phyloP scores from a whole-genome alignment of 1,284 basidiomycete species.

The Cryptococcus neoformans region DNA sequence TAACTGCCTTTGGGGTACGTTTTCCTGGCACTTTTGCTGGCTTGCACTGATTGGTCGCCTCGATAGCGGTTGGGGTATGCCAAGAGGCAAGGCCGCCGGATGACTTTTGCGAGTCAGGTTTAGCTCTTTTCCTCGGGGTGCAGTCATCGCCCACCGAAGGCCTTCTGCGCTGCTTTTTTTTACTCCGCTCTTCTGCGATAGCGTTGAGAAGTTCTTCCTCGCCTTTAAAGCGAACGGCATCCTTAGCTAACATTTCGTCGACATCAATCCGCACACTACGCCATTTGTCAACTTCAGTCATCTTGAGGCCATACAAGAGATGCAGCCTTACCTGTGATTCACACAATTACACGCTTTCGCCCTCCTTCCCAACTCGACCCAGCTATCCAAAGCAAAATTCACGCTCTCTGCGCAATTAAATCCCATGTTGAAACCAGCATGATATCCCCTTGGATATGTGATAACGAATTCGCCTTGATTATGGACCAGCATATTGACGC shows the following conservation, averaged over 20 bases:
- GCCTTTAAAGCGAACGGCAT: slow-evolving; percentile 49
- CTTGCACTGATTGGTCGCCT: background rate
- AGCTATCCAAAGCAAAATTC: slow-evolving; percentile 94
- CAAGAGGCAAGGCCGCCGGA: background rate
- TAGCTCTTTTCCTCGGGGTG: slow-evolving; percentile 8
- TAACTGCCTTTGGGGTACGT: background rate
- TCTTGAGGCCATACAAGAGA: background rate
- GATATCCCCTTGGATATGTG: slow-evolving; percentile 91
- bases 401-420: slow-evolving; percentile 98
- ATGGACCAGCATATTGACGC: slow-evolving; percentile 86
- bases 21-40: background rate
- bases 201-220: slow-evolving; percentile 49
- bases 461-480: slow-evolving; percentile 92
- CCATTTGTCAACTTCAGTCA: background rate
- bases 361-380: slow-evolving; percentile 82
- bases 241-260: slow-evolving; percentile 69
- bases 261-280: slow-evolving; percentile 86
- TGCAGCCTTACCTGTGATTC: slow-evolving; percentile 63
- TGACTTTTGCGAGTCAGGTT: background rate
- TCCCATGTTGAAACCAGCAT: slow-evolving; percentile 95
- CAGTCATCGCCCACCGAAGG: background rate
- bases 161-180: slow-evolving; percentile 12
- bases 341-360: slow-evolving; percentile 83
- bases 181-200: slow-evolving; percentile 23
- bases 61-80: too few relatives aligned